Evolutionary conservation across 306 rosid genomes (phyloP).

Genomic region (Hippophae gyantsensis): DNA sequence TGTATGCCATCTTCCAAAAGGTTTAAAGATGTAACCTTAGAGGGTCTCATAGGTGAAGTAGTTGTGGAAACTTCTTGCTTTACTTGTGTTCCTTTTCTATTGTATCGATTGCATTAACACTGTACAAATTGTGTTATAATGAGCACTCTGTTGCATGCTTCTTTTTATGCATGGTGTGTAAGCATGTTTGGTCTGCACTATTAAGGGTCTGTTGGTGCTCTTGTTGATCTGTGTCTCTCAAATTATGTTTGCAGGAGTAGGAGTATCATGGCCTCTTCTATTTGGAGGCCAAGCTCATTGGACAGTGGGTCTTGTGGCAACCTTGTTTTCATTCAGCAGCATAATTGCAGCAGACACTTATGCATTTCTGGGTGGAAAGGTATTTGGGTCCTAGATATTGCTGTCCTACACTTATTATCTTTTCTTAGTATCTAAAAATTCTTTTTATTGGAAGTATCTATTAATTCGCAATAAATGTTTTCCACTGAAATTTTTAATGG

Average conservation of each 20-base stretch:
- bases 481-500: too few relatives aligned
- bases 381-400: constrained; percentile 24
- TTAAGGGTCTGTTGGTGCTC: background rate
- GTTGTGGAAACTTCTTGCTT: too few relatives aligned
- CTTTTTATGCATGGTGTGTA: too few relatives aligned
- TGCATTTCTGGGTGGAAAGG: constrained; percentile 95
- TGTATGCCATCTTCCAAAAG: too few relatives aligned
- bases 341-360: constrained; percentile 86
- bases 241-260: constrained; percentile 25
- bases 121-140: too few relatives aligned
- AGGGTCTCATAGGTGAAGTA: too few relatives aligned
- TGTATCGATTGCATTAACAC: too few relatives aligned
- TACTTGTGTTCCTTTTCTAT: too few relatives aligned
- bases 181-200: background rate
- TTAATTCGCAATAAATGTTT: background rate
- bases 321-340: constrained; percentile 70
- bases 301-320: constrained; percentile 97
- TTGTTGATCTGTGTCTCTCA: constrained; percentile 2
- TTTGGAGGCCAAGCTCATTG: constrained; percentile 71
- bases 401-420: background rate
- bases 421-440: constrained; percentile 1
- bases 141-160: too few relatives aligned
- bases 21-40: too few relatives aligned
- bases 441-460: background rate
- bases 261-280: constrained; percentile 42